Percentiles rank a stretch among this genome's conserved stretches.
phyloP scores from a whole-genome alignment of 2,329 filamentous ascomycete species.

The Ophiostoma sp. region DNA sequence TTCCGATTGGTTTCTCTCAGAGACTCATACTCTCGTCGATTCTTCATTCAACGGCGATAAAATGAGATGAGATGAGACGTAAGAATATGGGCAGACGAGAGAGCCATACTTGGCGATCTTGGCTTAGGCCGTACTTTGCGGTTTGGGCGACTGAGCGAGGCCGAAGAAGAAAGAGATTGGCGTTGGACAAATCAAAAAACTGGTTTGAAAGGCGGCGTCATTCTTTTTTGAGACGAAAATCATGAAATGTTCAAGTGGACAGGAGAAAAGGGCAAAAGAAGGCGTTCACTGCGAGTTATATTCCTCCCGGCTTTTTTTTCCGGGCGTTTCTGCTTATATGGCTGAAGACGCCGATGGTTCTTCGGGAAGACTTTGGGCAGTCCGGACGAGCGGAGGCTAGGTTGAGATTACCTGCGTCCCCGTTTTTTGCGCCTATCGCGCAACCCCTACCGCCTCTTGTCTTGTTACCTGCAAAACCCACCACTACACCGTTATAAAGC shows the following conservation, averaged over 20 bases:
- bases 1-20: neutral
- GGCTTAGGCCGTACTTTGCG: neutral
- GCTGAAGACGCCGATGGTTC: constrained; percentile 12
- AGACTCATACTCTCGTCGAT: neutral
- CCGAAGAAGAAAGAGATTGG: neutral
- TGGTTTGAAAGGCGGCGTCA: neutral
- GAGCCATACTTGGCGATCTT: neutral
- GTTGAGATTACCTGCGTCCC: constrained; percentile 37
- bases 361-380: constrained; percentile 3
- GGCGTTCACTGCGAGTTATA: neutral
- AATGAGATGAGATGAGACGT: neutral
- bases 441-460: constrained; percentile 28
- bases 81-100: neutral
- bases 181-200: neutral
- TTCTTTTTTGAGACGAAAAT: neutral
- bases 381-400: constrained; percentile 49
- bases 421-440: constrained; percentile 25
- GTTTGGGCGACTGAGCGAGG: neutral
- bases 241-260: neutral
- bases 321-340: constrained; percentile 19
- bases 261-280: constrained; percentile 1
- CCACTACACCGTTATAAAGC: neutral
- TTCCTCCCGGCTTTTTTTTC: neutral
- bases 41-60: neutral
- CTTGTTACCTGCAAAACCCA: neutral